Conservation (phyloP, 345 rosid species). For the Pelargonium nanum region DNA sequence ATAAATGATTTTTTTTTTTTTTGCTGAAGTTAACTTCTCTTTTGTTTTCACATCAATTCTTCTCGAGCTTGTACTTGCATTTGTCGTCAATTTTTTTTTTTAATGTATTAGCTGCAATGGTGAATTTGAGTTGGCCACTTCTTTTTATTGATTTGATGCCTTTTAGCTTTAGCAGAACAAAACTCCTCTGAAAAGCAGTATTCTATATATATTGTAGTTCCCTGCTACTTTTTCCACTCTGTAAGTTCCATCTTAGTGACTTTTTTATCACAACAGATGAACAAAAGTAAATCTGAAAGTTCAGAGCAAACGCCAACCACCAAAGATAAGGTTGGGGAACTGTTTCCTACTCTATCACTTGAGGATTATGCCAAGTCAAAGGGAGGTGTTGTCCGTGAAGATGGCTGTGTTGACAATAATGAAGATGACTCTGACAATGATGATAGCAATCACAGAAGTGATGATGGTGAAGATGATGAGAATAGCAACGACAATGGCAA, state of each 20-base stretch:
- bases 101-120: neutral
- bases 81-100: no score
- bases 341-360: slow-evolving; percentile 61
- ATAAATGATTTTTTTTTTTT: no score
- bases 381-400: slow-evolving; percentile 4
- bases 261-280: slow-evolving; percentile 43
- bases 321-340: slow-evolving; percentile 62
- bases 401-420: neutral
- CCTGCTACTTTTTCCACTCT: neutral
- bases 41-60: no score
- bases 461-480: slow-evolving; percentile 11
- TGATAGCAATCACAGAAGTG: no score
- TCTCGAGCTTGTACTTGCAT: neutral
- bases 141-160: no score
- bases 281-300: slow-evolving; percentile 37
- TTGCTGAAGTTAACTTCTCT: no score
- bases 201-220: neutral
- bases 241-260: neutral
- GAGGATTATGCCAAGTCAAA: slow-evolving; percentile 53
- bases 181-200: neutral
- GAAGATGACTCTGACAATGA: slow-evolving; percentile 15
- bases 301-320: slow-evolving; percentile 26
- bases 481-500: slow-evolving; percentile 15
- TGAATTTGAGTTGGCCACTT: neutral
- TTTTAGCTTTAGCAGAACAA: neutral